Conservation (phyloP, 768 basidiomycete species). For the Podaxis mareebaensis region DNA sequence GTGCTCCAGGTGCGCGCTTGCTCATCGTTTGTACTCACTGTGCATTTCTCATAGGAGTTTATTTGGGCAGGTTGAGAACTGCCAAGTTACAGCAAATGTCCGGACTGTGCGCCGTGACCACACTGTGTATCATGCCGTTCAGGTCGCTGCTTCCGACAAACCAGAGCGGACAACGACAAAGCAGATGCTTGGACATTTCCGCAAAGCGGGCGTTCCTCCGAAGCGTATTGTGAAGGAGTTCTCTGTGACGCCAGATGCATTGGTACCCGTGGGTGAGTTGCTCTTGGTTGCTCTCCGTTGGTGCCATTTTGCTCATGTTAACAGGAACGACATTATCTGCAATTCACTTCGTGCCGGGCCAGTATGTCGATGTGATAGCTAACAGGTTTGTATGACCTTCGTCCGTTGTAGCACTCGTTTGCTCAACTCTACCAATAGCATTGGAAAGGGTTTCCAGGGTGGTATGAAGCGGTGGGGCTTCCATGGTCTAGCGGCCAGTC, state of each 20-base stretch:
- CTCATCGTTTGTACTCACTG: constrained; percentile 4
- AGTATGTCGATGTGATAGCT: constrained; percentile 89
- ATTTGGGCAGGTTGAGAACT: constrained; percentile 69
- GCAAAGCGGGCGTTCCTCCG: constrained; percentile 75
- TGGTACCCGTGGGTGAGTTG: constrained; percentile 81
- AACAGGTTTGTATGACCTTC: constrained; percentile 71
- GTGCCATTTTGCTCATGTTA: background rate
- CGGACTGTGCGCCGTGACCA: constrained; percentile 61
- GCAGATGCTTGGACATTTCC: constrained; percentile 89
- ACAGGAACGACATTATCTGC: constrained; percentile 88
- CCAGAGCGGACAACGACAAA: constrained; percentile 69
- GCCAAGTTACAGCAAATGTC: constrained; percentile 85
- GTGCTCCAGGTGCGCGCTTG: constrained; percentile 77
- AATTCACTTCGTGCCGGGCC: constrained; percentile 95
- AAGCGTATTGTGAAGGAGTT: constrained; percentile 90
- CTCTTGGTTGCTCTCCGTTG: background rate
- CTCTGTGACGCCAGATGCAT: constrained; percentile 83
- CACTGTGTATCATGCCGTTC: constrained; percentile 87
- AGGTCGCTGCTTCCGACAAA: constrained; percentile 83
- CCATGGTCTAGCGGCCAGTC: constrained; percentile 87
- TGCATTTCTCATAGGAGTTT: constrained; percentile 7
- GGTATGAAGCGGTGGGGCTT: constrained; percentile 97
- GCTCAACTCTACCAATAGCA: constrained; percentile 43
- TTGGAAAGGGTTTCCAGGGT: constrained; percentile 97
- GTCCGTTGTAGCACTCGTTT: background rate